Evolutionary conservation across 1,139 yeast species (phyloP).

Genomic region (Blastobotrys apis): DNA sequence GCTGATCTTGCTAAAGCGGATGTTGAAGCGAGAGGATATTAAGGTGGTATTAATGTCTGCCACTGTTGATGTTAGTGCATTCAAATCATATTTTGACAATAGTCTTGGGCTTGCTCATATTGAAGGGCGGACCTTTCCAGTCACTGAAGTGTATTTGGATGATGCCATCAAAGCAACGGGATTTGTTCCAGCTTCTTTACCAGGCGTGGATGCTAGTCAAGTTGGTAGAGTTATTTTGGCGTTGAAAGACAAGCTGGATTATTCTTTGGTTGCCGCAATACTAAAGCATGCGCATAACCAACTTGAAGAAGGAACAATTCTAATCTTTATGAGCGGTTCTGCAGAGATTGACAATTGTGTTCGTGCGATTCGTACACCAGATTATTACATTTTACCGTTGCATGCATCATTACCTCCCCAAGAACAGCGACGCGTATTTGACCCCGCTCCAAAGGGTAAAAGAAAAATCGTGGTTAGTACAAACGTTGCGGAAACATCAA

Average conservation of each 20-base stretch:
- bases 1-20: slow-evolving; percentile 64
- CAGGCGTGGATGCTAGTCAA: slow-evolving; percentile 24
- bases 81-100: slow-evolving; percentile 55
- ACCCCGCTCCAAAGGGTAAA: slow-evolving; percentile 45
- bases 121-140: slow-evolving; percentile 92
- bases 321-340: slow-evolving; percentile 86
- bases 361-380: slow-evolving; percentile 26
- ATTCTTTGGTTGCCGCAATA: slow-evolving; percentile 59
- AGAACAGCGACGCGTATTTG: slow-evolving; percentile 78
- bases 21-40: slow-evolving; percentile 37
- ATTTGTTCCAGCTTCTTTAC: slow-evolving; percentile 23
- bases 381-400: slow-evolving; percentile 55
- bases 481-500: slow-evolving; percentile 77
- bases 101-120: slow-evolving; percentile 52
- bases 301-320: slow-evolving; percentile 65
- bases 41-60: slow-evolving; percentile 90
- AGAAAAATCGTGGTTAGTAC: slow-evolving; percentile 89
- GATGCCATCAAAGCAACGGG: slow-evolving; percentile 53
- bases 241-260: slow-evolving; percentile 52
- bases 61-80: slow-evolving; percentile 72
- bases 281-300: slow-evolving; percentile 50
- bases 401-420: slow-evolving; percentile 81
- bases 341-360: slow-evolving; percentile 74
- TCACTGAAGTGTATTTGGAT: slow-evolving; percentile 68
- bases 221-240: slow-evolving; percentile 37